Conservation (phyloP, 2,329 filamentous ascomycete genomes). For the Aspergillus proliferans region DNA sequence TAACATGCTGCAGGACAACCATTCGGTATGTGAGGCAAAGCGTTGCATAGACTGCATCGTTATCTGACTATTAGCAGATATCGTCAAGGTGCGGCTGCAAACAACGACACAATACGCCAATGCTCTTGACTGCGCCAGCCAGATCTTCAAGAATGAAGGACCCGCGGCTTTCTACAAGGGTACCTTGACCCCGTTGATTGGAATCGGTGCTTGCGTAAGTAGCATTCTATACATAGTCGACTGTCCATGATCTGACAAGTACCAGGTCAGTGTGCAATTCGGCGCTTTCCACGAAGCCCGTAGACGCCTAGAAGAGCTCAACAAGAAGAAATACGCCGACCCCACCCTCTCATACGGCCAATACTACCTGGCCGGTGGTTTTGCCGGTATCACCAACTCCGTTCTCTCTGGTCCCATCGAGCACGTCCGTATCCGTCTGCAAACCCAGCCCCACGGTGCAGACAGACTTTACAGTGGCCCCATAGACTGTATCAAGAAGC, state of each 20-base stretch:
- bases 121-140: slow-evolving; percentile 71
- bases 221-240: background rate
- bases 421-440: slow-evolving; percentile 90
- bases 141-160: slow-evolving; percentile 84
- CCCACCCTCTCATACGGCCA: slow-evolving; percentile 66
- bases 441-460: slow-evolving; percentile 89
- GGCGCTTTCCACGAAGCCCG: slow-evolving; percentile 92
- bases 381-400: slow-evolving; percentile 86
- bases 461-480: slow-evolving; percentile 74
- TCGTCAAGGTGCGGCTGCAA: slow-evolving; percentile 95
- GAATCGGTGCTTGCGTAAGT: slow-evolving; percentile 86
- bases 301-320: slow-evolving; percentile 73
- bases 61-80: slow-evolving; percentile 53
- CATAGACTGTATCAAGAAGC: slow-evolving; percentile 81
- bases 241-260: slow-evolving; percentile 1
- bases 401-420: slow-evolving; percentile 87
- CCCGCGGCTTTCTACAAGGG: slow-evolving; percentile 96
- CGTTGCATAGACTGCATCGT: slow-evolving; percentile 1
- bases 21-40: slow-evolving; percentile 48
- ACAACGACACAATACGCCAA: slow-evolving; percentile 75
- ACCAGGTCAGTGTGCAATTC: slow-evolving; percentile 80
- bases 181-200: slow-evolving; percentile 86
- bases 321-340: slow-evolving; percentile 45
- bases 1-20: slow-evolving; percentile 51
- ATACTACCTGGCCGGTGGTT: slow-evolving; percentile 86